Evolutionary conservation across 495 filamentous ascomycete species (phyloP).

Genomic region (Lasiosphaeris hirsuta): DNA sequence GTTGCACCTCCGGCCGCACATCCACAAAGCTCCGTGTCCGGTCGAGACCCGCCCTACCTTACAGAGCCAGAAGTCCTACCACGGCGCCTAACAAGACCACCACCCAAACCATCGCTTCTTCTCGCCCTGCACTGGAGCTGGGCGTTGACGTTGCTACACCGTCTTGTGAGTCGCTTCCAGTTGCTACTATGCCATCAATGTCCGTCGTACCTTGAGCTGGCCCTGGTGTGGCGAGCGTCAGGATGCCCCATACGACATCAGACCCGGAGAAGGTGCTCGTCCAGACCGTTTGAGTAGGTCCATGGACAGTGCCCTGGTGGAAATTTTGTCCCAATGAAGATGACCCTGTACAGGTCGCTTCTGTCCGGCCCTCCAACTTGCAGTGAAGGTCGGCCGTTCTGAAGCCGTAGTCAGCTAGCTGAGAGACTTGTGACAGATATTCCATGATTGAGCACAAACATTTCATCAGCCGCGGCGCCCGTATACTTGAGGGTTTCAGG

Average conservation of each 20-base stretch:
- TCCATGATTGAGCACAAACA: conserved; percentile 22
- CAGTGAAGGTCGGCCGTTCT: conserved; percentile 37
- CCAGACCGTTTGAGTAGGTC: conserved; percentile 33
- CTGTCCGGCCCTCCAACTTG: conserved; percentile 28
- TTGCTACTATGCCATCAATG: conserved; percentile 20
- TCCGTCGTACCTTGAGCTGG: conserved; percentile 22
- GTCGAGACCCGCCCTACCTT: neutral
- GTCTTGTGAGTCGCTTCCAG: neutral
- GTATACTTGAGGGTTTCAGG: conserved; percentile 31
- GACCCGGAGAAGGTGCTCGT: conserved; percentile 29
- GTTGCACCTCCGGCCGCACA: neutral
- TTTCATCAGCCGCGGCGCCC: conserved; percentile 22
- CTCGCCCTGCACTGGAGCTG: conserved; percentile 9
- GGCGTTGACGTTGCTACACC: conserved; percentile 2
- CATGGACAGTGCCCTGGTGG: conserved; percentile 26
- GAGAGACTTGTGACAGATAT: neutral
- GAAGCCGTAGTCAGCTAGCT: neutral
- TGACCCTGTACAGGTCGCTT: conserved; percentile 39
- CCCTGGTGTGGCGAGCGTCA: conserved; percentile 34
- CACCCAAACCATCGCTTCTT: neutral
- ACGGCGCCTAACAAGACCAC: neutral
- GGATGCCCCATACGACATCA: conserved; percentile 34
- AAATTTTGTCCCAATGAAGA: conserved; percentile 27
- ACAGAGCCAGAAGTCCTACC: neutral
- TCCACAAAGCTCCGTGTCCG: neutral